Conservation (phyloP, 108 stramenopile genomes). For the Cyclostephanos tholiformis region DNA sequence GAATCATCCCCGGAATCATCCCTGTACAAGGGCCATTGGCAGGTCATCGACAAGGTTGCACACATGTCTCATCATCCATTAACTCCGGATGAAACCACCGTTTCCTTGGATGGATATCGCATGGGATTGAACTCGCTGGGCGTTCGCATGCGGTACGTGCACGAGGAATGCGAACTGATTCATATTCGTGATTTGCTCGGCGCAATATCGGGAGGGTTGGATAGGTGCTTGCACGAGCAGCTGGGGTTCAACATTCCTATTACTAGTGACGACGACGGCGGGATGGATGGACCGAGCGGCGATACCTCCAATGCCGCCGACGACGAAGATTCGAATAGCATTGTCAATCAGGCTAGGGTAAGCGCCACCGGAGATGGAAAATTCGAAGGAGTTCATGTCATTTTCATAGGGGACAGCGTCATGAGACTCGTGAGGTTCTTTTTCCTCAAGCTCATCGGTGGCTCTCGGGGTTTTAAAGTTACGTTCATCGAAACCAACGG, state of each 20-base stretch:
- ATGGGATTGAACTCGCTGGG: slow-evolving; percentile 65
- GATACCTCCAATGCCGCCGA: background rate
- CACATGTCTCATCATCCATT: slow-evolving; percentile 33
- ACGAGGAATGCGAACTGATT: slow-evolving; percentile 46
- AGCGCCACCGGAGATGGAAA: background rate
- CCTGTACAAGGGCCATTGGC: slow-evolving; percentile 44
- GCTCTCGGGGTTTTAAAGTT: slow-evolving; percentile 18
- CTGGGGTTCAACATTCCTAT: slow-evolving; percentile 2
- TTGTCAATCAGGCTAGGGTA: background rate
- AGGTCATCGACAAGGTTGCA: slow-evolving; percentile 48
- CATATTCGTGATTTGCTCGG: slow-evolving; percentile 40
- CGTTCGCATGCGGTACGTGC: slow-evolving; percentile 55
- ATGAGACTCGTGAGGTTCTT: slow-evolving; percentile 61
- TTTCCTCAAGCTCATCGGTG: slow-evolving; percentile 30
- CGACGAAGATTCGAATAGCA: background rate
- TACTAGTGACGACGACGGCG: background rate
- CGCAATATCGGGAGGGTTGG: slow-evolving; percentile 13
- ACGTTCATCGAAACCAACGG: slow-evolving; percentile 47
- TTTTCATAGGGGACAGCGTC: slow-evolving; percentile 78
- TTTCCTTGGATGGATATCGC: slow-evolving; percentile 57
- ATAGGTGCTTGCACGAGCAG: slow-evolving; percentile 18
- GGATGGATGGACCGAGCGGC: background rate
- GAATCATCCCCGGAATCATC: slow-evolving; percentile 37
- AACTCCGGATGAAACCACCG: slow-evolving; percentile 46
- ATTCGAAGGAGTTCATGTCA: slow-evolving; percentile 52